phyloP scores from a whole-genome alignment of 768 basidiomycete species.

The Mycena leptocephala region DNA sequence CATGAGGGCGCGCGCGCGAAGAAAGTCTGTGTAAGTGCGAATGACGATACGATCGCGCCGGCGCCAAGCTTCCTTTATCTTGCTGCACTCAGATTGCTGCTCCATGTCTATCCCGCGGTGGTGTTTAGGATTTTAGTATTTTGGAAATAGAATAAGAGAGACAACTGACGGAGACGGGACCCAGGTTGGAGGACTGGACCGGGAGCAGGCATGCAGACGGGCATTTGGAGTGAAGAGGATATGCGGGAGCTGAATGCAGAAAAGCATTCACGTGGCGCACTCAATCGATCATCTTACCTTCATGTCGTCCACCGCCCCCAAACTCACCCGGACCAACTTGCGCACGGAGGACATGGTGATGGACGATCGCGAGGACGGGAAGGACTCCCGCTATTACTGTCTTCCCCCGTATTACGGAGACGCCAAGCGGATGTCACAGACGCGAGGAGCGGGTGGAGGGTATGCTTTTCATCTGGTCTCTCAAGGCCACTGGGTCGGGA shows the following conservation, averaged over 20 bases:
- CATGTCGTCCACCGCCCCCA: not conserved
- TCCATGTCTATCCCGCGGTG: not conserved
- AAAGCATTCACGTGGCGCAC: not conserved
- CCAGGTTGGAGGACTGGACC: not conserved
- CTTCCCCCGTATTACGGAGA: not conserved
- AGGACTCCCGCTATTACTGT: conserved; percentile 1
- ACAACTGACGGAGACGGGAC: not conserved
- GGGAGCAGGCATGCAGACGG: not conserved
- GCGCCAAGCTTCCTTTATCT: not conserved
- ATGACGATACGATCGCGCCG: not conserved
- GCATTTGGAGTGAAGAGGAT: no score
- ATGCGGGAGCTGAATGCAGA: no score
- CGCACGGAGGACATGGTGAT: not conserved
- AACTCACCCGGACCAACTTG: not conserved
- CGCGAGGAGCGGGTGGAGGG: no score
- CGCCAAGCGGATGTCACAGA: not conserved
- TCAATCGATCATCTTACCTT: not conserved
- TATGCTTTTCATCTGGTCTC: not conserved
- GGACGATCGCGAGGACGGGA: not conserved
- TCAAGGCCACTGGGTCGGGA: not conserved
- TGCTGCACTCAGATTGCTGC: not conserved
- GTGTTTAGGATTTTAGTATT: no score
- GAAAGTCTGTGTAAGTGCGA: not conserved
- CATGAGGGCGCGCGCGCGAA: not conserved
- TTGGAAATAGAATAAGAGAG: not conserved